These are phyloP conservation scores for Soucietia sequanensis DNA, from an alignment of 805 yeast species.

Conservation along the genomic window DNA sequence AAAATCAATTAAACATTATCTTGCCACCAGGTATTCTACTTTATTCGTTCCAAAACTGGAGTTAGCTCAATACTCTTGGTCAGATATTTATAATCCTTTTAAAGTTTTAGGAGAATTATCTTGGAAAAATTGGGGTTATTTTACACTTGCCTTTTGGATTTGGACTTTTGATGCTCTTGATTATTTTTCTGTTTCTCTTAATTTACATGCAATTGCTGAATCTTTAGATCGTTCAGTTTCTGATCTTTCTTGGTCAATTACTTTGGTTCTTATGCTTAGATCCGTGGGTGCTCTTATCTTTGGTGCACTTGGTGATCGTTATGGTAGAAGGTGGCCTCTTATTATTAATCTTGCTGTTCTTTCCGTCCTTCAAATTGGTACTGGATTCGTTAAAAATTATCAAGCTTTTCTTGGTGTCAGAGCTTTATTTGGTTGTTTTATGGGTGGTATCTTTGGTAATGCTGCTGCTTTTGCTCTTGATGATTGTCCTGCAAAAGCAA, in stretches of 20 bases:
- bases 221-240: constrained; percentile 45
- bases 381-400: constrained; percentile 59
- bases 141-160: constrained; percentile 50
- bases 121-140: constrained; percentile 56
- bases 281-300: constrained; percentile 65
- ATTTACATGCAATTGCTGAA: constrained; percentile 46
- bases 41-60: constrained; percentile 48
- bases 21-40: constrained; percentile 47
- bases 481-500: constrained; percentile 51
- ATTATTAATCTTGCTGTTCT: constrained; percentile 45
- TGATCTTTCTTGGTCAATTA: constrained; percentile 64
- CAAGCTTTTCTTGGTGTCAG: constrained; percentile 60
- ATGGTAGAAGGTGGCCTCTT: constrained; percentile 62
- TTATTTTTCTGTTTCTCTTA: constrained; percentile 56
- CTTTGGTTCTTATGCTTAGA: constrained; percentile 66
- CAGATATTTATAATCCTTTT: constrained; percentile 58
- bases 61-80: constrained; percentile 30
- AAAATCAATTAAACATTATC: constrained; percentile 32
- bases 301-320: constrained; percentile 58
- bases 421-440: constrained; percentile 57
- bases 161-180: constrained; percentile 72
- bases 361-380: constrained; percentile 57
- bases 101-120: constrained; percentile 51
- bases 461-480: constrained; percentile 55
- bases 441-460: constrained; percentile 58